Evolutionary conservation across 2,329 filamentous ascomycete species (phyloP), one percentile per base, ranked within the genome.

Genomic region (Colletotrichum agaves): DNA sequence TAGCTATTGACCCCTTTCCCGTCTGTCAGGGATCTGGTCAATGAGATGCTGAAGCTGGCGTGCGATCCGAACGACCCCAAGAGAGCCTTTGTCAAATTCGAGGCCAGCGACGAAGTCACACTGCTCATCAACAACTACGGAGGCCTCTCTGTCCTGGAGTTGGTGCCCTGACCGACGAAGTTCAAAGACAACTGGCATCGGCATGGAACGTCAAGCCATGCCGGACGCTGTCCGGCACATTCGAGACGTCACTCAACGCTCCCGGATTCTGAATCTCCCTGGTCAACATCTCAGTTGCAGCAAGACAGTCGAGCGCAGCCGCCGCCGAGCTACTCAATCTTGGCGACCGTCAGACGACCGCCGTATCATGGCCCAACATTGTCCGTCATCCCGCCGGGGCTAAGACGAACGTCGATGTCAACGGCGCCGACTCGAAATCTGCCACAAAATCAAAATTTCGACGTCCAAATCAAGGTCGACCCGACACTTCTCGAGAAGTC

Each of bases 61-160:
- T 79, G 88, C 17, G 82, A 87, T 60, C 78, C 78, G 3, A 78
- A 78, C 11, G 87, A 89, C 71, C 75, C 82, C 62, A 86, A 89
- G 69, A 80, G 87, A 8, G 84, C 78, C 10, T 89, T 88, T 72
- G 76, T 87, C 13, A 74, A 81, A 0, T 80, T 88, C 58, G 78
- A 74, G 43, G 53, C 70, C 15, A 70, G 73, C 2, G 84, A 87
- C 59, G 79, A 83, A 17, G 81, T 82, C 0, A 81, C 87, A 0
- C 74, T 88, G n/a, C 71, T 88, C 27, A 77, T 88, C 49, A 88
- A 88, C 74, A 88, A 88, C 70, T 81, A 88, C 6, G 87, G 87
- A 23, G 86, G 86, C 3, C 80, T 88, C 8, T 85, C 82, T 64
- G 80, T 82, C 8, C 76, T 88, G 12, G 87, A 89, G 70, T 74